Conservation (phyloP, 2,329 filamentous ascomycete species). For the Leptographium wingfieldii region DNA sequence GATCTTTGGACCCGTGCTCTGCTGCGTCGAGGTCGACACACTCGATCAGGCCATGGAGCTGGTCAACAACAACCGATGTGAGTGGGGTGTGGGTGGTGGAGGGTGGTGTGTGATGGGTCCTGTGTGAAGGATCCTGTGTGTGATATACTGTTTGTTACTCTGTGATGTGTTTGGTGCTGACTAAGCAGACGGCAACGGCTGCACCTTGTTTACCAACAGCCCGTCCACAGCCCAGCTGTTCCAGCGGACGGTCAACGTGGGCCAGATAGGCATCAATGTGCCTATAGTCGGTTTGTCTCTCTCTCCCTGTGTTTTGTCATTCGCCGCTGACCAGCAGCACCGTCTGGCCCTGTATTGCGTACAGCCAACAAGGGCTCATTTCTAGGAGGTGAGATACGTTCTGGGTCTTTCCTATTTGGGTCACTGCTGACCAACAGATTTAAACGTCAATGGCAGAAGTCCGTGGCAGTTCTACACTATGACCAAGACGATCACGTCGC, state of each 20-base stretch:
- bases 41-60: constrained; percentile 67
- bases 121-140: too few species aligned
- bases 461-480: constrained; percentile 3
- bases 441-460: constrained; percentile 1
- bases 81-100: not conserved
- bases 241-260: constrained; percentile 68
- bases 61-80: constrained; percentile 68
- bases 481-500: constrained; percentile 1
- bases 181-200: constrained; percentile 57
- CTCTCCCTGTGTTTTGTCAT: not conserved
- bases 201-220: constrained; percentile 72
- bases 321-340: not conserved
- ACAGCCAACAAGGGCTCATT: constrained; percentile 6
- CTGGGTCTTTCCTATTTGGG: not conserved
- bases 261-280: constrained; percentile 77
- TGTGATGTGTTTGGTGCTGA: not conserved
- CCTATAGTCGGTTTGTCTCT: constrained; percentile 35
- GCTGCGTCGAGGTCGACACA: constrained; percentile 65
- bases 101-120: not conserved
- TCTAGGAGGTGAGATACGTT: not conserved
- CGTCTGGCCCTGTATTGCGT: constrained; percentile 1
- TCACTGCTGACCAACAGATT: not conserved
- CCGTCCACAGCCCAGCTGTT: constrained; percentile 66
- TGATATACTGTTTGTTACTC: too few species aligned
- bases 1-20: constrained; percentile 74